Evolutionary conservation across 352 stramenopile species (phyloP).

Genomic region (Phytophthora foliorum): DNA sequence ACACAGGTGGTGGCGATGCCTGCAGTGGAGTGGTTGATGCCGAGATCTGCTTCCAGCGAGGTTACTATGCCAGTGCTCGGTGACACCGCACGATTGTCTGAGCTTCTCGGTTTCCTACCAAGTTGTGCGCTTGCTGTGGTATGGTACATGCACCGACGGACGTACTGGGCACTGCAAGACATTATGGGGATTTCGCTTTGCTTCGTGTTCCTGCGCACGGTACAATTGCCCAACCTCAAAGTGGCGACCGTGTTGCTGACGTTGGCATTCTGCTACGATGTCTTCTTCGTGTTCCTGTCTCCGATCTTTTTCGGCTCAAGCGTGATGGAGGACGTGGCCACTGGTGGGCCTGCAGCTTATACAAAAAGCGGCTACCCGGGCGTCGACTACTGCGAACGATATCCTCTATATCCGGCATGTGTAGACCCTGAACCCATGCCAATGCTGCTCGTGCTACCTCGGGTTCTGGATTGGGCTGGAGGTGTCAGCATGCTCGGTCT

Average conservation of each 20-base stretch:
- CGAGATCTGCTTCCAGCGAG: slow-evolving; percentile 44
- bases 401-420: slow-evolving; percentile 66
- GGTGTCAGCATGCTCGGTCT: slow-evolving; percentile 95
- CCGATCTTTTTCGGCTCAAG: slow-evolving; percentile 88
- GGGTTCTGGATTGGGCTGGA: slow-evolving; percentile 92
- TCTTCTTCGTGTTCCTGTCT: slow-evolving; percentile 97
- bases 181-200: slow-evolving; percentile 94
- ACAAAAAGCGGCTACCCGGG: slow-evolving; percentile 74
- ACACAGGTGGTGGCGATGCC: slow-evolving; percentile 66
- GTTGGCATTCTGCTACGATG: slow-evolving; percentile 95
- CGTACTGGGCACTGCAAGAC: slow-evolving; percentile 92
- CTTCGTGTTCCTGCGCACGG: slow-evolving; percentile 92
- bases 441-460: slow-evolving; percentile 96
- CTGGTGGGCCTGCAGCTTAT: slow-evolving; percentile 79
- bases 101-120: slow-evolving; percentile 55
- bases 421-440: slow-evolving; percentile 91
- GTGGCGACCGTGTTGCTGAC: slow-evolving; percentile 91
- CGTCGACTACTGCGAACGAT: slow-evolving; percentile 82
- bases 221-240: slow-evolving; percentile 93
- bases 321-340: slow-evolving; percentile 96
- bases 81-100: slow-evolving; percentile 54
- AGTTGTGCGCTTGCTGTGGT: slow-evolving; percentile 52
- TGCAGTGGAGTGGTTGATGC: slow-evolving; percentile 44
- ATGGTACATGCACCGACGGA: slow-evolving; percentile 73
- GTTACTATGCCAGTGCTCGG: slow-evolving; percentile 47